phyloP scores from a whole-genome alignment of 352 stramenopile species.

The Phytopythium boreale region DNA sequence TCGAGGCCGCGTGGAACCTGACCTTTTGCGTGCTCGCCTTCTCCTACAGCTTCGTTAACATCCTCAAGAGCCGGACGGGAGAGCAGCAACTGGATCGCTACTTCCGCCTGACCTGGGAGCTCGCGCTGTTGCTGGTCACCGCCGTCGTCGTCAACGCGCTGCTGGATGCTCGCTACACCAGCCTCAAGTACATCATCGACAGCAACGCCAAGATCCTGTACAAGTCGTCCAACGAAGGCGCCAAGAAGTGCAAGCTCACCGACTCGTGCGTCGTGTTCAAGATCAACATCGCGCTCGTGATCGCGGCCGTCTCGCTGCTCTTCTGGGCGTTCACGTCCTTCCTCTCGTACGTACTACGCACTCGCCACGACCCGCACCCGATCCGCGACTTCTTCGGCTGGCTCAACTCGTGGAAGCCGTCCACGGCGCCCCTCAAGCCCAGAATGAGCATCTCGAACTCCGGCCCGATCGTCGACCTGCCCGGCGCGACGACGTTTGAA shows the following conservation, averaged over 20 bases:
- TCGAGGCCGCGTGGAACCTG: slow-evolving; percentile 34
- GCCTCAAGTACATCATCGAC: slow-evolving; percentile 20
- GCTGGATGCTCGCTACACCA: slow-evolving; percentile 13
- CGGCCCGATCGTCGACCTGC: slow-evolving; percentile 1
- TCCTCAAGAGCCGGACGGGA: slow-evolving; percentile 19
- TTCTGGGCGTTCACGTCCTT: slow-evolving; percentile 18
- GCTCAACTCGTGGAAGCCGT: neutral
- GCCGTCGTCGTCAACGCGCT: slow-evolving; percentile 10
- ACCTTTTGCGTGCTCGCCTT: slow-evolving; percentile 30
- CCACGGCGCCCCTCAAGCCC: neutral
- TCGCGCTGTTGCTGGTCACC: slow-evolving; percentile 17
- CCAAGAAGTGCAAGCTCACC: slow-evolving; percentile 22
- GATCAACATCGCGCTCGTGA: slow-evolving; percentile 14
- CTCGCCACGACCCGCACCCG: slow-evolving; percentile 20
- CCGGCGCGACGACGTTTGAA: slow-evolving; percentile 8
- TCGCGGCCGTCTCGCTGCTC: slow-evolving; percentile 6
- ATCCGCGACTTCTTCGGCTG: slow-evolving; percentile 1
- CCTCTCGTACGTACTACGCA: slow-evolving; percentile 21
- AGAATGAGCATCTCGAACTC: slow-evolving; percentile 6
- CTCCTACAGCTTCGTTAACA: slow-evolving; percentile 23
- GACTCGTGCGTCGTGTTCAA: slow-evolving; percentile 25
- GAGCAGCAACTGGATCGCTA: slow-evolving; percentile 30
- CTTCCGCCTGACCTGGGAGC: slow-evolving; percentile 27
- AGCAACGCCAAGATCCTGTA: slow-evolving; percentile 18
- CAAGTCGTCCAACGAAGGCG: slow-evolving; percentile 13